phyloP scores from a whole-genome alignment of 148 eudicot genomes.

The Camellia sinensis region DNA sequence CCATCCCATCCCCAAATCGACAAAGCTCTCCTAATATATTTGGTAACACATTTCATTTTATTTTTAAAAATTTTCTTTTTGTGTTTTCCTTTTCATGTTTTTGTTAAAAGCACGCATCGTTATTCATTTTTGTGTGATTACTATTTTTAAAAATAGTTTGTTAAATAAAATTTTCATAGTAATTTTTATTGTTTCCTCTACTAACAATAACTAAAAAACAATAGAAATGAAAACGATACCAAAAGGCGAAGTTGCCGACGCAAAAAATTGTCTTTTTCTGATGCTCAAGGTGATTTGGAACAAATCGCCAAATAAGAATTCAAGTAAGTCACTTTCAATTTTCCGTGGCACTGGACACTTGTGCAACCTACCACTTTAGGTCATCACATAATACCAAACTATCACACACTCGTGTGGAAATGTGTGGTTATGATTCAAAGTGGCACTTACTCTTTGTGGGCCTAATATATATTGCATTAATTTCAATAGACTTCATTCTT shows the following conservation, averaged over 20 bases:
- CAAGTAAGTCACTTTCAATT: background rate
- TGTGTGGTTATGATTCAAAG: background rate
- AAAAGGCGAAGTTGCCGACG: background rate
- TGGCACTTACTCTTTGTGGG: background rate
- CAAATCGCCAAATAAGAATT: background rate
- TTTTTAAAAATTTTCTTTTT: no score
- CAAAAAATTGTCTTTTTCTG: background rate
- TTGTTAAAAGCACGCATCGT: no score
- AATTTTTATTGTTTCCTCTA: no score
- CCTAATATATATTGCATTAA: background rate
- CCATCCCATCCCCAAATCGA: background rate
- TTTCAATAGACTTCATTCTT: background rate
- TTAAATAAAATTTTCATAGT: no score
- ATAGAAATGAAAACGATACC: no score
- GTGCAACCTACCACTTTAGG: background rate
- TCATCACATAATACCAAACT: constrained; percentile 3
- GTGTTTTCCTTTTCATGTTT: no score
- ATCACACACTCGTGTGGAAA: constrained; percentile 5
- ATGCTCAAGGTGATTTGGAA: background rate
- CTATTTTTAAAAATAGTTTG: no score
- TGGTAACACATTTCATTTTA: no score
- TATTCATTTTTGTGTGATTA: no score
- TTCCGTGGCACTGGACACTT: background rate
- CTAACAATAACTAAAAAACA: no score
- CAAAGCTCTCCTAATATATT: no score